These are phyloP conservation scores for Aspergillus novofumigatus DNA, from an alignment of 2,329 filamentous ascomycete species.

Conservation along the genomic window DNA sequence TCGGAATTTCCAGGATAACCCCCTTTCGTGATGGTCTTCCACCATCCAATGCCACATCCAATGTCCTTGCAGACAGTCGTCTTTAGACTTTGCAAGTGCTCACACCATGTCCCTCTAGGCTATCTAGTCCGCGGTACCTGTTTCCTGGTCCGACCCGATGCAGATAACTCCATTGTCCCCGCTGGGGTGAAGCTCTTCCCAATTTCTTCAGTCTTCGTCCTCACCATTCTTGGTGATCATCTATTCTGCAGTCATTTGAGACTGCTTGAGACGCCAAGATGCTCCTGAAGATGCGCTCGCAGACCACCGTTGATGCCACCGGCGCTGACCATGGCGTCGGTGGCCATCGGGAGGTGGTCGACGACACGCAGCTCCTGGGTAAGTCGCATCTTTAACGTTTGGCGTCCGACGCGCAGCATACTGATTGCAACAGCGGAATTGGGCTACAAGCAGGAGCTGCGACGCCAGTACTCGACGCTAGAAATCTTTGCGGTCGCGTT, in stretches of 20 bases:
- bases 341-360: slow-evolving; percentile 11
- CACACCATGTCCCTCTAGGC: neutral
- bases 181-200: neutral
- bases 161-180: neutral
- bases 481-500: slow-evolving; percentile 60
- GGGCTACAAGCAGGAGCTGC: slow-evolving; percentile 58
- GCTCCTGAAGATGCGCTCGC: neutral
- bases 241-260: neutral
- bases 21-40: neutral
- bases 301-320: slow-evolving; percentile 5
- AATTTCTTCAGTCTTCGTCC: neutral
- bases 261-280: neutral
- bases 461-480: slow-evolving; percentile 58
- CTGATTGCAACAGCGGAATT: slow-evolving; percentile 23
- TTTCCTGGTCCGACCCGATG: neutral
- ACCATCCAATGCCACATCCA: neutral
- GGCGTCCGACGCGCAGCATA: neutral
- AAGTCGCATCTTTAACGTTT: neutral
- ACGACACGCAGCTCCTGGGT: slow-evolving; percentile 25
- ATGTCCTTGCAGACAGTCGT: neutral
- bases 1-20: neutral
- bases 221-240: neutral
- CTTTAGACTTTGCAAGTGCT: neutral
- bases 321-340: slow-evolving; percentile 10
- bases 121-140: neutral